Conservation (phyloP, 202 grass and related monocot species). For the Schoenoplectus tabernaemontani region DNA sequence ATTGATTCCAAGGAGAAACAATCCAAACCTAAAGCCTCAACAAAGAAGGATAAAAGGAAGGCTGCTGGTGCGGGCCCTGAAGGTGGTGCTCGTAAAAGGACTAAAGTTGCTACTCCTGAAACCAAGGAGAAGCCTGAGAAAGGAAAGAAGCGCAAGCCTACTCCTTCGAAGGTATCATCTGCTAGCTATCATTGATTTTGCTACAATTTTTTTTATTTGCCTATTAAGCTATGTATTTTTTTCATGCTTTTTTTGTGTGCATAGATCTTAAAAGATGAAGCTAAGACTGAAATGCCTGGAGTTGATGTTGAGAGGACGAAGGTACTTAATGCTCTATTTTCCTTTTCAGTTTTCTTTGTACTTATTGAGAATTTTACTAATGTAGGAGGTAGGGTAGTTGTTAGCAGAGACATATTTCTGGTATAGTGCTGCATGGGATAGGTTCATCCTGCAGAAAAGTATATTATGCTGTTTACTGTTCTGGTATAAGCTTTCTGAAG, state of each 20-base stretch:
- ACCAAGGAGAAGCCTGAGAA: conserved; percentile 67
- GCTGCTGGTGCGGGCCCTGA: conserved; percentile 42
- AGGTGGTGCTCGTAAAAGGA: conserved; percentile 55
- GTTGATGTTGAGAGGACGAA: conserved; percentile 45
- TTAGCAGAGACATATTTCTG: not conserved
- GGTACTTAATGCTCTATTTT: conserved; percentile 31
- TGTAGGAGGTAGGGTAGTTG: not conserved
- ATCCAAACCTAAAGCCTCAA: conserved; percentile 42
- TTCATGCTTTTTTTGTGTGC: conserved; percentile 18
- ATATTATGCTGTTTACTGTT: not conserved
- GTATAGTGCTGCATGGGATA: not conserved
- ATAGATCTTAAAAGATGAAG: conserved; percentile 57
- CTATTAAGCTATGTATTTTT: conserved; percentile 18
- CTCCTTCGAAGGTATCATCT: conserved; percentile 50
- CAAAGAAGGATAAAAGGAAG: conserved; percentile 62
- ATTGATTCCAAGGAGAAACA: conserved; percentile 56
- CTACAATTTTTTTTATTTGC: conserved; percentile 5
- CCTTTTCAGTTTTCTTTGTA: conserved; percentile 19
- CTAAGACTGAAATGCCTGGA: conserved; percentile 32
- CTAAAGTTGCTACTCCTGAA: conserved; percentile 63
- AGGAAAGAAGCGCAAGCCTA: conserved; percentile 54
- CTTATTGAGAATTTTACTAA: conserved; percentile 13
- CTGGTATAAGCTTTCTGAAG: not conserved
- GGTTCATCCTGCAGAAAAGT: not conserved
- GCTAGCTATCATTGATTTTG: conserved; percentile 22